Evolutionary conservation across 768 basidiomycete genomes (phyloP).

Genomic region (Suillus luteus): DNA sequence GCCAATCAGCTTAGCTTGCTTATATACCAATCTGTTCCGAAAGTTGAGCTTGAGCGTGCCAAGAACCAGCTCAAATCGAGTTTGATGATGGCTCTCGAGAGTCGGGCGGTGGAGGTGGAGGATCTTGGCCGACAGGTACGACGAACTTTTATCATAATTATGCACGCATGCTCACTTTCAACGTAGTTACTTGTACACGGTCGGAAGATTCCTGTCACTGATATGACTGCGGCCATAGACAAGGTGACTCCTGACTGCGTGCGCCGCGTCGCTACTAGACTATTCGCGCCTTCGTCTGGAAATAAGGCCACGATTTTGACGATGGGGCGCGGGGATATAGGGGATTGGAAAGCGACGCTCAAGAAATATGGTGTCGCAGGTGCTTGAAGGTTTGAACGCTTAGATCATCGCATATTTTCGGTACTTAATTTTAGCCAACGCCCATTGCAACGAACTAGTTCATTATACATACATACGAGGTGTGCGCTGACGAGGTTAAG

Average conservation of each 20-base stretch:
- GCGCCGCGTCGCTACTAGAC: slow-evolving; percentile 69
- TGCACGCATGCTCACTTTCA: slow-evolving; percentile 9
- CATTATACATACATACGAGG: background rate
- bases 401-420: background rate
- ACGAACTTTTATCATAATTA: background rate
- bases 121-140: slow-evolving; percentile 87
- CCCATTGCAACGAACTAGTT: background rate
- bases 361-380: slow-evolving; percentile 67
- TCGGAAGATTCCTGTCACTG: slow-evolving; percentile 81
- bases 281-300: slow-evolving; percentile 67
- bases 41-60: slow-evolving; percentile 76
- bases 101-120: slow-evolving; percentile 80
- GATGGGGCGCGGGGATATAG: slow-evolving; percentile 81
- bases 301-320: slow-evolving; percentile 77
- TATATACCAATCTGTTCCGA: slow-evolving; percentile 66
- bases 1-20: slow-evolving; percentile 86
- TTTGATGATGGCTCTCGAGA: slow-evolving; percentile 94
- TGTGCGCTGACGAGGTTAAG: background rate
- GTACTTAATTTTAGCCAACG: background rate
- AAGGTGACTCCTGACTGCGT: slow-evolving; percentile 69
- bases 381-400: slow-evolving; percentile 16
- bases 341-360: slow-evolving; percentile 63
- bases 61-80: slow-evolving; percentile 95
- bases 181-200: slow-evolving; percentile 79
- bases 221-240: slow-evolving; percentile 90